Base-by-base conservation (phyloP, 495 filamentous ascomycete species). In the Astrocystis sublimbata region DNA sequence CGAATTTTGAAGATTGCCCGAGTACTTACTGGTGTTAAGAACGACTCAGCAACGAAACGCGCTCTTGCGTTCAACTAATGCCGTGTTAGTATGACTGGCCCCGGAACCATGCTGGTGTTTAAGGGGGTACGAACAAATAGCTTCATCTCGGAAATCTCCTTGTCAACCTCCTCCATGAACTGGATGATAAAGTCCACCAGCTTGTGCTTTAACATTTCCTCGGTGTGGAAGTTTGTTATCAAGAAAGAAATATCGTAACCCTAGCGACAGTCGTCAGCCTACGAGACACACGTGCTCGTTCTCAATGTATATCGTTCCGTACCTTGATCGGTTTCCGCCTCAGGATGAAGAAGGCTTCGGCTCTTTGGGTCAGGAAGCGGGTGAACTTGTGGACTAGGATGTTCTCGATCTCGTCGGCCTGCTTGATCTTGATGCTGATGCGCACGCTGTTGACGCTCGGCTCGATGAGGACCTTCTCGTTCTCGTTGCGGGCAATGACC, bases 71-170 rank as follows among this genome's bases (percentile, higher is more conserved):
- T 98, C 73, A 99, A 80, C 93, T 98, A 63, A n/a, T 67, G 19
- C 54, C 15, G 15, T 19, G 46, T 79, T 58, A 73, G 72, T 42
- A 74, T 21, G 41, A 33, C 7, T 10, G 21, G 38, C 21, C 54
- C 33, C 9, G 9, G 24, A 13, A 50, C 8, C 35, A 54, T 26
- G 12, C 3, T n/a, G 21, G 33, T n/a, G 42, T n/a, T 24, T 7
- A 2, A n/a, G 36, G 65, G 40, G 10, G 17, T 59, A 82, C 91
- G 52, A 86, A 98, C 93, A 76, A 98, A 99, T 63, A 99, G 86
- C 85, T 99, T 99, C 94, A 98, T 97, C 77, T 98, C 96, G 1
- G 93, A 98, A 54, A 98, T 98, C 76, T 99, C 96, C 80, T 98
- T 98, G 71, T 98, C 94, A 30, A 98, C 94, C 70, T 99, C 96